Conservation (phyloP, 2,329 filamentous ascomycete species). For the Gremmenia infestans region DNA sequence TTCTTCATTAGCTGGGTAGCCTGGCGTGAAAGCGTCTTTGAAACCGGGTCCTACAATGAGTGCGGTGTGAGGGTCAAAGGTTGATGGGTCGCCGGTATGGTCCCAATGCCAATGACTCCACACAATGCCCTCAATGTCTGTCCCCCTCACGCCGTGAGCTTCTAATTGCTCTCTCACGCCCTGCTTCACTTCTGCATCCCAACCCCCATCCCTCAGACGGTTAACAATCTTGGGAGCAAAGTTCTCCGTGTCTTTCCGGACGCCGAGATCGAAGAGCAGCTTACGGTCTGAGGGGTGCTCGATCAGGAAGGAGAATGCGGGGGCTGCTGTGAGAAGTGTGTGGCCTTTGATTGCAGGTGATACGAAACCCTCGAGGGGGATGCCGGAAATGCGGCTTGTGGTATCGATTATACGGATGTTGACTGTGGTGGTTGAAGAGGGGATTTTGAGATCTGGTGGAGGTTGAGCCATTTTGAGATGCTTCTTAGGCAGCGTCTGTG, state of each 20-base stretch:
- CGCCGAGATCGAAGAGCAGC: conserved; percentile 35
- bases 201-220: conserved; percentile 30
- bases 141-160: conserved; percentile 32
- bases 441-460: conserved; percentile 27
- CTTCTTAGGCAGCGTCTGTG: too few relatives aligned
- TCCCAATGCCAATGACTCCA: conserved; percentile 38
- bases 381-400: conserved; percentile 22
- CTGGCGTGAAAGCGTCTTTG: conserved; percentile 37
- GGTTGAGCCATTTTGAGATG: conserved; percentile 11
- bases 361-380: conserved; percentile 22
- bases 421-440: conserved; percentile 28
- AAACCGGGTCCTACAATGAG: conserved; percentile 46
- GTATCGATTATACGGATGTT: conserved; percentile 33
- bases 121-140: conserved; percentile 33
- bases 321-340: conserved; percentile 31
- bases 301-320: conserved; percentile 44
- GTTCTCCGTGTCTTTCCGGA: conserved; percentile 40
- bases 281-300: conserved; percentile 34
- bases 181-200: conserved; percentile 37
- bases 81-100: conserved; percentile 39
- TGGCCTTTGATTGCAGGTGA: conserved; percentile 33
- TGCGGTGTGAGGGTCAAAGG: conserved; percentile 38
- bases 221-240: conserved; percentile 30
- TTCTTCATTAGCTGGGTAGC: conserved; percentile 38
- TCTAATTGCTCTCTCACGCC: conserved; percentile 38